These are phyloP conservation scores for Apocynum venetum DNA, from an alignment of 257 asterid species.

Conservation along the genomic window DNA sequence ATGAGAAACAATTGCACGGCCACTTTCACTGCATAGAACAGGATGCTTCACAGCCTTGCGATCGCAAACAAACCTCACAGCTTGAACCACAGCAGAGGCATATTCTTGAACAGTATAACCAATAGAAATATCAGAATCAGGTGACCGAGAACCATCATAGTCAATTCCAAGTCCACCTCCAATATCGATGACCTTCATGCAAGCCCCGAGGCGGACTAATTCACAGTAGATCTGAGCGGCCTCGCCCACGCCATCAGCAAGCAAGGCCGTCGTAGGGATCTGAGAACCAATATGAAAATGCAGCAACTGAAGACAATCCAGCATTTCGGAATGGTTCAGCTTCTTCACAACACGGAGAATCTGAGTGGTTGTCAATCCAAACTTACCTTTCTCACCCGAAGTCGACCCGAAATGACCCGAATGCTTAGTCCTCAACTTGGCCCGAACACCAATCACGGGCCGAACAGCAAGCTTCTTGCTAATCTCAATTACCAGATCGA, in stretches of 20 bases:
- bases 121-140: conserved; percentile 75
- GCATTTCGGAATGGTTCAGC: conserved; percentile 53
- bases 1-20: conserved; percentile 94
- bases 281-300: conserved; percentile 98
- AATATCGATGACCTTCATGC: conserved; percentile 74
- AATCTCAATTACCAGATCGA: conserved; percentile 63
- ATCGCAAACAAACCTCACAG: conserved; percentile 58
- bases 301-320: conserved; percentile 85
- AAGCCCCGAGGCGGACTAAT: conserved; percentile 78
- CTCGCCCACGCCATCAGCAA: conserved; percentile 83
- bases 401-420: conserved; percentile 97
- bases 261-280: conserved; percentile 70
- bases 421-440: conserved; percentile 92
- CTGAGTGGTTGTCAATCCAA: conserved; percentile 81
- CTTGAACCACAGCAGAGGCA: conserved; percentile 76
- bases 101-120: conserved; percentile 70
- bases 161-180: conserved; percentile 98
- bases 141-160: conserved; percentile 84
- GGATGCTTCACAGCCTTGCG: conserved; percentile 75
- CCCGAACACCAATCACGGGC: conserved; percentile 84
- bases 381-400: conserved; percentile 94
- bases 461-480: conserved; percentile 62
- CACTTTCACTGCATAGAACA: conserved; percentile 87
- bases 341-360: conserved; percentile 79
- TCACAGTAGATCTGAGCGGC: conserved; percentile 90